Base-by-base conservation (phyloP, 164 flowering plant species). In the Akebia trifoliata region DNA sequence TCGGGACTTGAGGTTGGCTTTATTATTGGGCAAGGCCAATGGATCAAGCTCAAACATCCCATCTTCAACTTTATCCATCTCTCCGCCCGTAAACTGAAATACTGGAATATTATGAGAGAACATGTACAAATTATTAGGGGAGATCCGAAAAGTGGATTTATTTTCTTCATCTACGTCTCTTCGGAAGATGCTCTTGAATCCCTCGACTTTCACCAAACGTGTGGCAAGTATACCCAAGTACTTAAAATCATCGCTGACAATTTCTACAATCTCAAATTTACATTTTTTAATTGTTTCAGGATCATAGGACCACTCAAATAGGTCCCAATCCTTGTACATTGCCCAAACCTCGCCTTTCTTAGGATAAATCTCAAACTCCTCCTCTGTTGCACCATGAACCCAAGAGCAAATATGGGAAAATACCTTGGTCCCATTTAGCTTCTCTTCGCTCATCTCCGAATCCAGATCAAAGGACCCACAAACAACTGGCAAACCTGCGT, bases 341-440 rank as follows among this genome's bases (percentile, higher is more conserved):
- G 81, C 83, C 83, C 81, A 79, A n/a, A 76, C 70, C 39, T 79
- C 83, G 4, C 75, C 74, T 59, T 30, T 69, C 52, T 34, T 63
- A 1, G 84, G 78, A 36, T 73, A 74, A n/a, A 77, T 68, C 17
- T 68, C 71, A 42, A 73, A 55, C 21, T 60, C 63, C 8, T 68
- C 74, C 14, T 66, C 60, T 11, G 59, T 57, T 6, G 54, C 32
- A 35, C 69, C 74, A 28, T 54, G 57, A 56, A 21, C 34, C 58
- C 60, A 67, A 12, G 69, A 58, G 44, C 75, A 67, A 32, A 54
- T 35, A 53, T 74, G 66, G 31, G 77, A 77, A 34, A 72, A 67
- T 18, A 66, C 30, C 56, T 29, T 29, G 30, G 65, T 55, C 37
- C 56, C 47, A 38, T 50, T 61, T 18, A 59, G 39, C 18, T 38